A percentile compares a stretch with the other conserved stretches of the same genome.
Conservation (phyloP, 768 basidiomycete genomes). For the Agrocybe praecox region DNA sequence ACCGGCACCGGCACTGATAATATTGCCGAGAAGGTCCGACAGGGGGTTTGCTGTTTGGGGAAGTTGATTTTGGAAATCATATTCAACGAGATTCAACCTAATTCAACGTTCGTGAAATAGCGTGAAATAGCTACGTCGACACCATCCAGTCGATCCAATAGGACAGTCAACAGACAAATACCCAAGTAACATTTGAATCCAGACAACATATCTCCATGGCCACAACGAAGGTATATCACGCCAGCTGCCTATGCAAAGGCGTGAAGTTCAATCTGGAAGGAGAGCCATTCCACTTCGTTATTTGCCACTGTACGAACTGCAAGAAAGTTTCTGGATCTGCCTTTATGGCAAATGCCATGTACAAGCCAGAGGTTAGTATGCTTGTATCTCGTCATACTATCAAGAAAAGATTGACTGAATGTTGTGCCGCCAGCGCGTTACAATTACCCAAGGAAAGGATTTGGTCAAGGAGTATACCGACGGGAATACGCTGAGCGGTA, state of each 20-base stretch:
- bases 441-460: conserved; percentile 24
- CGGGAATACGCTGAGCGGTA: conserved; percentile 26
- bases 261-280: conserved; percentile 26
- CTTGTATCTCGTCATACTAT: not conserved
- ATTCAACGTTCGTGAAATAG: too few relatives aligned
- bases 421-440: conserved; percentile 21
- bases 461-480: conserved; percentile 25
- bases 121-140: too few relatives aligned
- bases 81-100: too few relatives aligned
- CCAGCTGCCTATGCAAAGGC: conserved; percentile 29
- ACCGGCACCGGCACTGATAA: too few relatives aligned
- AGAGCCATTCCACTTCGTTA: conserved; percentile 30
- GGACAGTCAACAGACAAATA: too few relatives aligned
- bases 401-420: conserved; percentile 7
- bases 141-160: too few relatives aligned
- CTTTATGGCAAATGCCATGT: conserved; percentile 33
- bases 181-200: too few relatives aligned
- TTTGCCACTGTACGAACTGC: conserved; percentile 37
- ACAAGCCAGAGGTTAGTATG: conserved; percentile 25
- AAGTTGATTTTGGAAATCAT: not conserved
- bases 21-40: too few relatives aligned
- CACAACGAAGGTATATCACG: conserved; percentile 15
- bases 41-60: not conserved
- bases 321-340: conserved; percentile 31
- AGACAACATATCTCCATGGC: not conserved